Conservation (phyloP, 1,284 basidiomycete species). For the Leccinum fallax region DNA sequence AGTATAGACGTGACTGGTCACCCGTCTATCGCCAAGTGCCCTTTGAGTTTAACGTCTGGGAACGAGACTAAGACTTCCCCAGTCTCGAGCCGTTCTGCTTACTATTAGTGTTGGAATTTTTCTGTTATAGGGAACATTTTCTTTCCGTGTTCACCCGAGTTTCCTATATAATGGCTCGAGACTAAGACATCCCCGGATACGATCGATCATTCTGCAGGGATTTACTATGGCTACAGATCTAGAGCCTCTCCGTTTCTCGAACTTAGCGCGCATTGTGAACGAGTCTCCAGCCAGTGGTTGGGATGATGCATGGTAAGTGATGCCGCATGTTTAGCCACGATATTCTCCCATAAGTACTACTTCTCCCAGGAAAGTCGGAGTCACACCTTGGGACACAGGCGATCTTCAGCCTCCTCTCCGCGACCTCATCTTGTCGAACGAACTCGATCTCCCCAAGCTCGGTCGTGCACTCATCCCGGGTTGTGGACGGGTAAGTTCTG, state of each 20-base stretch:
- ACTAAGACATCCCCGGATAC: too few species aligned
- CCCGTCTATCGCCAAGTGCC: too few species aligned
- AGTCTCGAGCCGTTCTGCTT: too few species aligned
- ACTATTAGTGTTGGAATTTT: too few species aligned
- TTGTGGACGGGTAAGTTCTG: conserved; percentile 61
- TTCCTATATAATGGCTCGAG: too few species aligned
- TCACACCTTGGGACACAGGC: conserved; percentile 70
- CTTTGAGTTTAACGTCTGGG: too few species aligned
- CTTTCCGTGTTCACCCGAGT: too few species aligned
- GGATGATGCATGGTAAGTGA: conserved; percentile 25
- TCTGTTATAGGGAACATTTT: too few species aligned
- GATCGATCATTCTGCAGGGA: background rate
- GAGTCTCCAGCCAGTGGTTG: conserved; percentile 17
- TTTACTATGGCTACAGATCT: background rate
- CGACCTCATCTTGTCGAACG: conserved; percentile 51
- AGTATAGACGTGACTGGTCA: too few species aligned
- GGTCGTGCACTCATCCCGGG: conserved; percentile 72
- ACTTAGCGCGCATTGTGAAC: conserved; percentile 12
- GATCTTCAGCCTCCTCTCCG: conserved; percentile 56
- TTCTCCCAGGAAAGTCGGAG: conserved; percentile 49
- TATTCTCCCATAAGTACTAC: background rate
- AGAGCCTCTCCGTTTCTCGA: background rate
- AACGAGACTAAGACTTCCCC: too few species aligned
- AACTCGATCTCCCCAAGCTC: conserved; percentile 49
- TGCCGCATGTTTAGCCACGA: background rate